Evolutionary conservation across 2,329 filamentous ascomycete genomes (phyloP).

Genomic region (Fusarium nanum): DNA sequence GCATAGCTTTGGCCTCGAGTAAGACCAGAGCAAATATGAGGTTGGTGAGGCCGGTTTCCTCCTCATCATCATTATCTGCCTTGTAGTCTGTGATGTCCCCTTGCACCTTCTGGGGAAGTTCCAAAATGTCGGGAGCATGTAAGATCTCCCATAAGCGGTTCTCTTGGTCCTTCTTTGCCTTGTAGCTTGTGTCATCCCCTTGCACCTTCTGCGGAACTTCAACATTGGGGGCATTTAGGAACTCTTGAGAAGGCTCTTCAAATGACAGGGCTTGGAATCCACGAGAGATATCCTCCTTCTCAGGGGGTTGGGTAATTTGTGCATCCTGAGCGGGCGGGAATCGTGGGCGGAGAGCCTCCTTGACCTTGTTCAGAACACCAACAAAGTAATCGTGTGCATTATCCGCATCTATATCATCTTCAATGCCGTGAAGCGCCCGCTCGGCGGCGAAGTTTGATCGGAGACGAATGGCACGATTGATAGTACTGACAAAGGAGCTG

Average conservation of each 20-base stretch:
- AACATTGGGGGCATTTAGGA: neutral
- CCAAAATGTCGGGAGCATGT: neutral
- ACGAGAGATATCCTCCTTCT: neutral
- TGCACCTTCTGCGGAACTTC: neutral
- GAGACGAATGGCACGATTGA: neutral
- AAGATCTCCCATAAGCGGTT: neutral
- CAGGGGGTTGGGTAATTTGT: rapidly evolving
- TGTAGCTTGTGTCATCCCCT: neutral
- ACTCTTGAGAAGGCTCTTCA: conserved; percentile 5
- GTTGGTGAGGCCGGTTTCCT: rapidly evolving
- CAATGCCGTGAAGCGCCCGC: neutral
- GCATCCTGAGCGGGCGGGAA: neutral
- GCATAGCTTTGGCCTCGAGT: neutral
- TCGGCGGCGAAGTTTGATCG: neutral
- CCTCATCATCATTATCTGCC: neutral
- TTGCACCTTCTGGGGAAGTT: neutral
- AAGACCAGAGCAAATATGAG: neutral
- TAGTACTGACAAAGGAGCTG: neutral
- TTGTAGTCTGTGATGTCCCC: neutral
- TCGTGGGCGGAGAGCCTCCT: neutral
- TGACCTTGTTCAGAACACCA: neutral
- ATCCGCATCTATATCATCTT: neutral
- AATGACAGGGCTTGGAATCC: neutral
- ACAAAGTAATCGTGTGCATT: neutral
- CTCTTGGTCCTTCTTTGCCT: conserved; percentile 1